Base-by-base conservation (phyloP, 768 basidiomycete genomes). In the Suillus fuscotomentosus region DNA sequence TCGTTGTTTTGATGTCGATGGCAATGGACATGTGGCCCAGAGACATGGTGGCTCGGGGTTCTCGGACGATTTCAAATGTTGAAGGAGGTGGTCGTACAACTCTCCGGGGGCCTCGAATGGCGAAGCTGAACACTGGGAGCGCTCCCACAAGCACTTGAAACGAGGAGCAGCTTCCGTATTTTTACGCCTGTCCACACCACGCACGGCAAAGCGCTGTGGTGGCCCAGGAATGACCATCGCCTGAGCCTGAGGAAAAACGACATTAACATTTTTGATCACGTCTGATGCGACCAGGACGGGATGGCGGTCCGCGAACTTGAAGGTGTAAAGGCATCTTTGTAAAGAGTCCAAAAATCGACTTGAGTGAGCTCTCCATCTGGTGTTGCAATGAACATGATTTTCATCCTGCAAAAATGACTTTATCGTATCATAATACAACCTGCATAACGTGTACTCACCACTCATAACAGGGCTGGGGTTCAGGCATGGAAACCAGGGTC, bases 291-390 rank as follows among this genome's bases (percentile, higher is more conserved):
- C 85, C 3, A 95, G 84, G 51, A 94, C 73, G 13, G 85, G 84
- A 63, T 85, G 80, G 62, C 81, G 81, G 1, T 86, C 84, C 64
- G 82, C 74, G 70, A 81, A n/a, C n/a, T n/a, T n/a, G n/a, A 82
- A 1, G 87, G 86, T 1, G 84, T 77, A 70, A 98, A 97, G 1
- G 86, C 86, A 64, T 92, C 90, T 66, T 91, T 89, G 78, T 99
- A 99, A 14, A 95, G 83, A 63, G 87, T 94, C 96, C 97, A 99
- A 71, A 99, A 94, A 62, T 93, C 89, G 41, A 97, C 94, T 75
- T 99, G 97, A 1, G 94, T 95, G 54, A 98, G 79, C 71, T 95
- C 92, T 5, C 90, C 87, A 4, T 90, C 88, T 2, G 88, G 76
- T 65, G 89, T 88, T 20, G 88, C 81, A 17, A 90, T 82, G 70